Evolutionary conservation across 306 rosid genomes (phyloP), one percentile per base, ranked within the genome.

Genomic region (Crotalaria pallida): DNA sequence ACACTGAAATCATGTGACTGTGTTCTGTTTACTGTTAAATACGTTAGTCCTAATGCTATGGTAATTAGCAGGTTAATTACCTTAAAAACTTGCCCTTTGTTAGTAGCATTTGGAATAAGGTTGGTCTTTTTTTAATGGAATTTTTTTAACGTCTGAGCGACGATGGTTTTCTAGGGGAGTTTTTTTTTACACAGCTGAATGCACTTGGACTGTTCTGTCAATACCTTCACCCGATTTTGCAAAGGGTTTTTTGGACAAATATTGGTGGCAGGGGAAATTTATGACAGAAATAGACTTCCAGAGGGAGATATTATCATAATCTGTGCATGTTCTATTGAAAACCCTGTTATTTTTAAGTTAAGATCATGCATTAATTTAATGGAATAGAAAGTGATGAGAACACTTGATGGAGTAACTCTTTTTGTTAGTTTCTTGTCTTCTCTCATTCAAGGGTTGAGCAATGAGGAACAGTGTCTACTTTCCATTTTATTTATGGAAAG

Each of bases 201-300:
- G 57, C n/a, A 81, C 84, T 64, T 88, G 97, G 97, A 88, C 61
- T 71, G 92, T 91, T 70, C 90, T 88, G 26, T 74, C 89, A 2
- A 92, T 91, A 69, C 92, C 96, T 71, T 92, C 96, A 4, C 97
- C 97, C 68, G 79, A 83, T 59, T 91, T 96, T 81, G 96, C 92
- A 0, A 88, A 84, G 41, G 86, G 81, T 24, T 90, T 88, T 78
- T 84, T 88, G 8, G 90, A 92, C 75, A 91, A 88, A 79, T 83
- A 83, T 61, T 91, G 96, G 97, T 91, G 97, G 97, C 86, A 91
- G 71, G 97, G 92, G 23, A 91, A 86, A 77, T 91, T 91, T 79
- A 83, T 91, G 97, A 76, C 88, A 0, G 90, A 91, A 85, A n/a
- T n/a, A n/a, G n/a, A n/a, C n/a, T n/a, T n/a, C 86, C 84, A 24